Conservation (phyloP, 2,329 filamentous ascomycete genomes). For the Diaporthe velutina region DNA sequence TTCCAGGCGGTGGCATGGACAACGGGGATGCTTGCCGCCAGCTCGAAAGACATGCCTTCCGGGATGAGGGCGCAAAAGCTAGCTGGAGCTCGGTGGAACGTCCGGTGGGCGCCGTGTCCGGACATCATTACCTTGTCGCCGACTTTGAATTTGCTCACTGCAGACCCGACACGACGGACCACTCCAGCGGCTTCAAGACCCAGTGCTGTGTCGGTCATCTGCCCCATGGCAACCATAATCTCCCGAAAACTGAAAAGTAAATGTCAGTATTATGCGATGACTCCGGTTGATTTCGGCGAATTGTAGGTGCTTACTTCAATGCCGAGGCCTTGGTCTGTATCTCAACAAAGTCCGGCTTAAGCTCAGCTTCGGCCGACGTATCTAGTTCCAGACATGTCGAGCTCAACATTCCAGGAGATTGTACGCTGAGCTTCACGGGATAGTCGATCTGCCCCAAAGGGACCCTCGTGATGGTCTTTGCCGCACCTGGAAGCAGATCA, state of each 20-base stretch:
- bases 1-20: conserved; percentile 47
- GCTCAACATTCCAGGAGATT: conserved; percentile 31
- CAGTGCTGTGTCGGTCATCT: neutral
- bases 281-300: neutral
- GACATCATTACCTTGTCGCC: conserved; percentile 33
- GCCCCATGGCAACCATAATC: conserved; percentile 26
- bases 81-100: conserved; percentile 17
- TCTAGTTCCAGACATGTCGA: conserved; percentile 29
- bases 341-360: conserved; percentile 20
- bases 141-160: neutral
- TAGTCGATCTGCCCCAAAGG: neutral
- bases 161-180: neutral
- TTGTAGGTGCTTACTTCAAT: conserved; percentile 9
- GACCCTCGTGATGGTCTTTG: neutral
- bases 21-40: conserved; percentile 42
- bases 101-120: conserved; percentile 32
- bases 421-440: neutral
- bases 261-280: neutral
- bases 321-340: conserved; percentile 22
- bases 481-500: neutral
- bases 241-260: conserved; percentile 3
- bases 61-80: conserved; percentile 37
- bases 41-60: conserved; percentile 38
- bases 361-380: neutral
- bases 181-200: conserved; percentile 4